Conservation (phyloP, 495 filamentous ascomycete genomes). For the Echria macrotheca region DNA sequence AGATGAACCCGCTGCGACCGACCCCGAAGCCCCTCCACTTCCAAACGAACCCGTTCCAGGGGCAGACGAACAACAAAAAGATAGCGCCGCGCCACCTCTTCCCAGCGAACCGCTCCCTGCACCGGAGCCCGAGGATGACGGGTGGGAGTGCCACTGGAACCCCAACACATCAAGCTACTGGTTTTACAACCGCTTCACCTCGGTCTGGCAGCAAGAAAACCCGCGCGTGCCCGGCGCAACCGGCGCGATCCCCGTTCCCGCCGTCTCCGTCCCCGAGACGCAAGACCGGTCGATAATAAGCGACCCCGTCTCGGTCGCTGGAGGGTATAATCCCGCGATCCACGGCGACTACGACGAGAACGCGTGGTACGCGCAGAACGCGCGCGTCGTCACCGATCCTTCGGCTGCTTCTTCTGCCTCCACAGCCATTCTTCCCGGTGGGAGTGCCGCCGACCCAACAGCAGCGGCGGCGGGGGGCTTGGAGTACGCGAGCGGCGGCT, state of each 20-base stretch:
- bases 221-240: conserved; percentile 60
- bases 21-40: conserved; percentile 19
- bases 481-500: conserved; percentile 59
- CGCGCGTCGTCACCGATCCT: conserved; percentile 11
- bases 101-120: conserved; percentile 37
- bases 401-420: background rate
- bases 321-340: conserved; percentile 91
- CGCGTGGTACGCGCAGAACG: conserved; percentile 76
- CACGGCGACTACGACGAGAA: conserved; percentile 94
- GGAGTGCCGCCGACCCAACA: no score
- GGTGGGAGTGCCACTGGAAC: conserved; percentile 87
- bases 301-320: conserved; percentile 35
- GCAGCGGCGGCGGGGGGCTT: conserved; percentile 18
- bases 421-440: no score
- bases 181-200: conserved; percentile 83
- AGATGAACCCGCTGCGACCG: background rate
- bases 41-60: conserved; percentile 26
- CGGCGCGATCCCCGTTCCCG: conserved; percentile 18
- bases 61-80: no score
- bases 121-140: conserved; percentile 58
- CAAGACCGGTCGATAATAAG: conserved; percentile 19
- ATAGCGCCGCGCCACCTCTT: conserved; percentile 33
- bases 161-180: conserved; percentile 64
- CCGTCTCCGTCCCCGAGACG: conserved; percentile 27
- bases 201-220: conserved; percentile 80